These are phyloP conservation scores for Trichosporon ovoides DNA, from an alignment of 1,284 basidiomycete genomes.

Conservation along the genomic window DNA sequence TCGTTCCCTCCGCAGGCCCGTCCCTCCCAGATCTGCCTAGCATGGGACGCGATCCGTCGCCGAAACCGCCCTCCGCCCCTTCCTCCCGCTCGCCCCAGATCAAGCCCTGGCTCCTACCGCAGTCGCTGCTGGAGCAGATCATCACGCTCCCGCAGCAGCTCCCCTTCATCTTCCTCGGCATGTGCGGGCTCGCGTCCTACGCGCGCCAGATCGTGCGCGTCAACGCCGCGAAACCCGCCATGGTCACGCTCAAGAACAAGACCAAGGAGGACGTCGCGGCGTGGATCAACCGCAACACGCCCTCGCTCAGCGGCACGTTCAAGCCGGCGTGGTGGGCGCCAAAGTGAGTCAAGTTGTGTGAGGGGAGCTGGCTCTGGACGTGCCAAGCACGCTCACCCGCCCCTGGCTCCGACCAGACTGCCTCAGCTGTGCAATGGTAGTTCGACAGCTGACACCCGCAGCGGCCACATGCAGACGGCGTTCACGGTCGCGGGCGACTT, in stretches of 20 bases:
- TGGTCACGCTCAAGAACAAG: slow-evolving; percentile 8
- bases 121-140: slow-evolving; percentile 8
- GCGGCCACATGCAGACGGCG: slow-evolving; percentile 51
- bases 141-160: slow-evolving; percentile 25
- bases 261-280: slow-evolving; percentile 18
- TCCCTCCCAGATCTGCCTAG: too few relatives aligned
- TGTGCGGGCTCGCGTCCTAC: slow-evolving; percentile 37
- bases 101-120: slow-evolving; percentile 8
- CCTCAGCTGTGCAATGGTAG: background rate
- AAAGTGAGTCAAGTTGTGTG: slow-evolving; percentile 40
- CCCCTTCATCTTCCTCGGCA: slow-evolving; percentile 31
- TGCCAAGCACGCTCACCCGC: background rate
- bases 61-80: too few relatives aligned
- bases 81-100: background rate
- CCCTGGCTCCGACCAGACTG: too few relatives aligned
- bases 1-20: too few relatives aligned
- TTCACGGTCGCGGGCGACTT: slow-evolving; percentile 56
- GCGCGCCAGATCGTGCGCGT: slow-evolving; percentile 42
- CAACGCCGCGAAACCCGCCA: slow-evolving; percentile 22
- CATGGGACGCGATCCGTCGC: too few relatives aligned
- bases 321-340: slow-evolving; percentile 48
- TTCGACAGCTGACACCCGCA: slow-evolving; percentile 15
- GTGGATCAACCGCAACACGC: slow-evolving; percentile 42
- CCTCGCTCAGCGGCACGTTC: slow-evolving; percentile 43
- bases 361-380: too few relatives aligned